Conservation (phyloP, 2,329 filamentous ascomycete genomes). For the Colletotrichum truncatum region DNA sequence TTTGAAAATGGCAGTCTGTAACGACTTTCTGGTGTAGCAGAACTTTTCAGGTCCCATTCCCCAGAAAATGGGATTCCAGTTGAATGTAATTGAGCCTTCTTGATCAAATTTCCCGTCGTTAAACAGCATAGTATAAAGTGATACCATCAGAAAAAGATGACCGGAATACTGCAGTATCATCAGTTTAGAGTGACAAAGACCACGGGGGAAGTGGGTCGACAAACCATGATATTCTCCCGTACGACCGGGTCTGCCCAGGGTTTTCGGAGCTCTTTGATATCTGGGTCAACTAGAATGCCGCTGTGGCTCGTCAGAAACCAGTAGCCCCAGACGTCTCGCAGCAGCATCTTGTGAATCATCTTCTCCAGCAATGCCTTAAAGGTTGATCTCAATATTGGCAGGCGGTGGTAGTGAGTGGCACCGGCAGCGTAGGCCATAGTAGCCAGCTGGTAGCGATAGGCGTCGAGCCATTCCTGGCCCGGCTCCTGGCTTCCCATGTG, state of each 20-base stretch:
- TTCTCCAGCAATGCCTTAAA: slow-evolving; percentile 44
- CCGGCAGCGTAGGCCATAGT: slow-evolving; percentile 49
- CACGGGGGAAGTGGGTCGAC: rapidly evolving
- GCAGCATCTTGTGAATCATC: slow-evolving; percentile 52
- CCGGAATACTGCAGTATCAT: slow-evolving; percentile 41
- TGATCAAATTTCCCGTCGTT: slow-evolving; percentile 49
- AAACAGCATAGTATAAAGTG: slow-evolving; percentile 51
- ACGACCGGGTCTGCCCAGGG: slow-evolving; percentile 52
- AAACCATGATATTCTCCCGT: slow-evolving; percentile 45
- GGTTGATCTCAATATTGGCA: slow-evolving; percentile 42
- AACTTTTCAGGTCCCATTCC: slow-evolving; percentile 47
- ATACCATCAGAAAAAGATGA: slow-evolving; percentile 49
- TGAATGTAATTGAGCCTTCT: slow-evolving; percentile 41
- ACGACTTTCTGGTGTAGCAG: slow-evolving; percentile 39
- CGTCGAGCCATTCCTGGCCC: slow-evolving; percentile 46
- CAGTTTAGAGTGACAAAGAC: slow-evolving; percentile 32
- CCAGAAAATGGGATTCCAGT: slow-evolving; percentile 49
- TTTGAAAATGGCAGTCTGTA: slow-evolving; percentile 46
- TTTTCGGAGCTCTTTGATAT: slow-evolving; percentile 46
- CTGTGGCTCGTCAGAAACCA: slow-evolving; percentile 49
- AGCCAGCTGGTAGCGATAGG: slow-evolving; percentile 50
- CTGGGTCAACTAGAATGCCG: slow-evolving; percentile 44
- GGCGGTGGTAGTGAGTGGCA: slow-evolving; percentile 47
- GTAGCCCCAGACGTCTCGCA: slow-evolving; percentile 50
- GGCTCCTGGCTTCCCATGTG: slow-evolving; percentile 45